A percentile compares a stretch with the other conserved stretches of the same genome.
Conservation (phyloP, 2,329 filamentous ascomycete genomes). For the Aureobasidium namibiae region DNA sequence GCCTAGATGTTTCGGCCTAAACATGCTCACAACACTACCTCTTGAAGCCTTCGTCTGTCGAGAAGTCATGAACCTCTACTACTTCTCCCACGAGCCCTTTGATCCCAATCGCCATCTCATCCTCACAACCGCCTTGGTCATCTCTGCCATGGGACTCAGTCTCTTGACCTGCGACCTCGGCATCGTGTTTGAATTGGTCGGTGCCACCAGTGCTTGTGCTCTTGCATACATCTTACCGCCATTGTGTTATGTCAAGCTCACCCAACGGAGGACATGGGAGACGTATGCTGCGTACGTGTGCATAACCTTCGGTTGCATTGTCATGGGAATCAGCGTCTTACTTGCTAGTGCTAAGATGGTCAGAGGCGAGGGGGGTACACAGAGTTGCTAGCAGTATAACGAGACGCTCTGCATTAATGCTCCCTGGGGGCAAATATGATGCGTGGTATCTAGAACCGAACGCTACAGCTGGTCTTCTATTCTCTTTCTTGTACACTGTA, state of each 20-base stretch:
- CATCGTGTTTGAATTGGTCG: constrained; percentile 90
- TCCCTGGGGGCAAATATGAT: not conserved
- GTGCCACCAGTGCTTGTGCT: constrained; percentile 86
- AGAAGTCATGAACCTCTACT: constrained; percentile 90
- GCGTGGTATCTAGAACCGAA: not conserved
- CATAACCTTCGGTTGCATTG: constrained; percentile 68
- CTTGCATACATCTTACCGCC: constrained; percentile 94
- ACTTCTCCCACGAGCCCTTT: constrained; percentile 63
- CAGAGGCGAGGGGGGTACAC: constrained; percentile 18
- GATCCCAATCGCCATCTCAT: constrained; percentile 77
- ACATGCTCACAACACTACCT: constrained; percentile 96
- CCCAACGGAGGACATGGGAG: constrained; percentile 52
- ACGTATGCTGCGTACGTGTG: constrained; percentile 58
- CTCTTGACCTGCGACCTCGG: constrained; percentile 89
- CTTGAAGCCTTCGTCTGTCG: constrained; percentile 96
- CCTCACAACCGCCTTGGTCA: constrained; percentile 75
- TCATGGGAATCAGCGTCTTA: constrained; percentile 73
- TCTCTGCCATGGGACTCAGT: constrained; percentile 66
- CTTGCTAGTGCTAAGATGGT: constrained; percentile 63
- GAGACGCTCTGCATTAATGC: not conserved
- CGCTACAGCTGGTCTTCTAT: not conserved
- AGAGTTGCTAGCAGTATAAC: not conserved
- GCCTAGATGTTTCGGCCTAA: constrained; percentile 75
- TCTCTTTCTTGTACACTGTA: not conserved
- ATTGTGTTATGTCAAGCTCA: constrained; percentile 89